Evolutionary conservation across 176 grass and related monocot species (phyloP).

Genomic region (Rhynchospora pubera): DNA sequence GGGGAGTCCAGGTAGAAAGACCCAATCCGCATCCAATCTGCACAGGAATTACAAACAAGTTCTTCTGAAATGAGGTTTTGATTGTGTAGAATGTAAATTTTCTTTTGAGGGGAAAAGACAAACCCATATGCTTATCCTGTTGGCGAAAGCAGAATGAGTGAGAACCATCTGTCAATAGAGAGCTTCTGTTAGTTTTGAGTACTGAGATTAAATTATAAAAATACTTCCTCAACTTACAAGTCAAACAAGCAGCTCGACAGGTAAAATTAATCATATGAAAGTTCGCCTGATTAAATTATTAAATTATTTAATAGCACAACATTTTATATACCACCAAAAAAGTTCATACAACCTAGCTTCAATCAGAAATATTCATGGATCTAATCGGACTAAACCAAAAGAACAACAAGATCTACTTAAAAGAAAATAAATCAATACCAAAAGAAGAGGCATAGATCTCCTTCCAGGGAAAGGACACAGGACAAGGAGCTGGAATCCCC

Average conservation of each 20-base stretch:
- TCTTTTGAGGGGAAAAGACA: background rate
- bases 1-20: constrained; percentile 62
- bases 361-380: background rate
- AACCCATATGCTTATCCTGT: constrained; percentile 59
- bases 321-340: background rate
- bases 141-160: constrained; percentile 58
- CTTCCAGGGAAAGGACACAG: constrained; percentile 57
- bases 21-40: constrained; percentile 72
- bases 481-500: constrained; percentile 24
- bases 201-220: background rate
- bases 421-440: constrained; percentile 27
- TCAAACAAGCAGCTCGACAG: background rate
- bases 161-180: constrained; percentile 38
- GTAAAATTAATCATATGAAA: background rate
- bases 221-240: background rate
- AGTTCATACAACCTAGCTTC: background rate
- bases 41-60: background rate
- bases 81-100: background rate
- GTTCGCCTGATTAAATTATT: background rate
- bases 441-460: constrained; percentile 57
- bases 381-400: background rate
- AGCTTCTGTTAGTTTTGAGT: constrained; percentile 28
- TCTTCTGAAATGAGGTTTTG: background rate
- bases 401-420: background rate
- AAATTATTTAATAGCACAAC: background rate